A percentile compares a stretch with the other conserved stretches of the same genome.
These are phyloP conservation scores for Clohesyomyces aquaticus DNA, from an alignment of 495 filamentous ascomycete genomes.

Conservation along the genomic window DNA sequence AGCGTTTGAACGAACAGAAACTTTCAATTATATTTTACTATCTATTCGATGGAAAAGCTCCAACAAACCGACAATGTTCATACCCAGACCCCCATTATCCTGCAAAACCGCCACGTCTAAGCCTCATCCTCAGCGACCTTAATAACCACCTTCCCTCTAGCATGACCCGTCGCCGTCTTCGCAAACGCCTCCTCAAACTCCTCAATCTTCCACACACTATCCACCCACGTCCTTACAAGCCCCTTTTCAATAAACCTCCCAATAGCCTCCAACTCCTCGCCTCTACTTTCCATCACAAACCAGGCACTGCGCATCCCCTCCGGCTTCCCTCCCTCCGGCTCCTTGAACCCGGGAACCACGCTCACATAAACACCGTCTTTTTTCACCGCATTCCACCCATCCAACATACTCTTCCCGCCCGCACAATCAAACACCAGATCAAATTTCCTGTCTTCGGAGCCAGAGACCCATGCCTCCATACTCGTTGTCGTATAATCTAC, in stretches of 20 bases:
- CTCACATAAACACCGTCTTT: conserved; percentile 54
- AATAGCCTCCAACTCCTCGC: conserved; percentile 51
- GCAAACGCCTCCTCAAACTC: conserved; percentile 47
- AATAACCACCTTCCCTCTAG: conserved; percentile 41
- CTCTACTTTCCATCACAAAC: conserved; percentile 53
- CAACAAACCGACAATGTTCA: too few species aligned
- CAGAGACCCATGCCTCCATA: conserved; percentile 48
- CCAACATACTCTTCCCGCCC: conserved; percentile 50
- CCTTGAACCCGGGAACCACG: conserved; percentile 56
- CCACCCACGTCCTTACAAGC: conserved; percentile 48
- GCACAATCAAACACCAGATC: conserved; percentile 59
- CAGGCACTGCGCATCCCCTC: conserved; percentile 49
- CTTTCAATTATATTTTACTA: too few species aligned
- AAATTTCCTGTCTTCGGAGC: conserved; percentile 41
- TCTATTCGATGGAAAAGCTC: too few species aligned
- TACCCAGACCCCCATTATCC: too few species aligned
- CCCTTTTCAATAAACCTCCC: conserved; percentile 53
- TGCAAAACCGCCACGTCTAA: too few species aligned
- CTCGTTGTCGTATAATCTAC: conserved; percentile 51
- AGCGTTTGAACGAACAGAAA: too few species aligned
- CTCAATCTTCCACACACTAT: conserved; percentile 56
- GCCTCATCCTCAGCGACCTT: conserved; percentile 21
- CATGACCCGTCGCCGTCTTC: conserved; percentile 33
- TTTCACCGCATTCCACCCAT: conserved; percentile 54
- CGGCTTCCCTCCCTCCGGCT: conserved; percentile 43